These are phyloP conservation scores for Endoconidiophora laricicola DNA, from an alignment of 2,329 filamentous ascomycete genomes.

Conservation along the genomic window DNA sequence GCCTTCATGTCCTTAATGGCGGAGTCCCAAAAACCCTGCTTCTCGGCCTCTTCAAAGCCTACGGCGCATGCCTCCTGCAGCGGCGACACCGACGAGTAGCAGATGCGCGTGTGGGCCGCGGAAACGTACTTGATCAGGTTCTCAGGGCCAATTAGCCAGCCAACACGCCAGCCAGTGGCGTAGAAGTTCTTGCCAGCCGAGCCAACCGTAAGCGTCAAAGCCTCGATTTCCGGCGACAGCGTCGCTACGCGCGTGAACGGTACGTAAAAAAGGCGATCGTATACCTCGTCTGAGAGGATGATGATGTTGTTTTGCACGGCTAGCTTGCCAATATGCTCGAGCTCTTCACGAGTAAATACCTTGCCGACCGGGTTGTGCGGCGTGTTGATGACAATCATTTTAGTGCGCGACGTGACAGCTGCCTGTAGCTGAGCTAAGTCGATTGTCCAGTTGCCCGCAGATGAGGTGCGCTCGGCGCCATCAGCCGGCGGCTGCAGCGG, in stretches of 20 bases:
- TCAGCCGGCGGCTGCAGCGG: conserved; percentile 79
- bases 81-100: conserved; percentile 84
- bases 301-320: conserved; percentile 89
- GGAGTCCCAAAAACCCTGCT: conserved; percentile 71
- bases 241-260: conserved; percentile 89
- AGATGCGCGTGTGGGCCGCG: conserved; percentile 88
- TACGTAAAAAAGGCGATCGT: conserved; percentile 87
- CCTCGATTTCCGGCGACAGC: conserved; percentile 75
- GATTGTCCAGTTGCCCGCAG: conserved; percentile 75
- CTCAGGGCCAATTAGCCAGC: conserved; percentile 81
- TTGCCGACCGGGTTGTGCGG: conserved; percentile 93
- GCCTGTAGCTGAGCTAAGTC: conserved; percentile 68
- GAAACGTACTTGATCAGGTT: conserved; percentile 82
- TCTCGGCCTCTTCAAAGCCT: conserved; percentile 80
- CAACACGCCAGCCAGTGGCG: conserved; percentile 87
- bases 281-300: conserved; percentile 84
- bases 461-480: conserved; percentile 63
- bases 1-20: conserved; percentile 74
- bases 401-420: conserved; percentile 70
- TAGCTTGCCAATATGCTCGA: conserved; percentile 69
- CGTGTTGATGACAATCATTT: conserved; percentile 88
- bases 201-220: conserved; percentile 79
- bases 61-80: conserved; percentile 89
- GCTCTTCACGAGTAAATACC: conserved; percentile 71
- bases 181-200: conserved; percentile 98